Evolutionary conservation across 2,329 filamentous ascomycete species (phyloP).

Genomic region (Fusarium denticulatum): DNA sequence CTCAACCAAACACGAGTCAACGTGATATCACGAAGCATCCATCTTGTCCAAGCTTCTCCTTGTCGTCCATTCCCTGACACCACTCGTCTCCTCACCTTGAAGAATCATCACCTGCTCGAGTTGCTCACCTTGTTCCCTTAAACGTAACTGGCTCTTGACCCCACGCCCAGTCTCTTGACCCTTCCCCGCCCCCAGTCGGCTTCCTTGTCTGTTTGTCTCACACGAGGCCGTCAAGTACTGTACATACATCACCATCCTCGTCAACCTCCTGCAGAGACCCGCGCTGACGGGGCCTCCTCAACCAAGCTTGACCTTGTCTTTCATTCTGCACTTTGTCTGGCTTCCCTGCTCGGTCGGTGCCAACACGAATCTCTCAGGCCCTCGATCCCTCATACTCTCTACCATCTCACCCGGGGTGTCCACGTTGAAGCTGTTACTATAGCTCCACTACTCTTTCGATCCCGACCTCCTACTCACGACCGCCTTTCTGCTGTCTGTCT

Average conservation of each 20-base stretch:
- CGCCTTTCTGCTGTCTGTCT: constrained; percentile 39
- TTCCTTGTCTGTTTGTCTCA: constrained; percentile 22
- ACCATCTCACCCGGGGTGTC: constrained; percentile 31
- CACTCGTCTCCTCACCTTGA: constrained; percentile 45
- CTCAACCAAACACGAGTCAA: constrained; percentile 32
- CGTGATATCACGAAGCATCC: constrained; percentile 28
- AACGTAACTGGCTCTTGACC: constrained; percentile 28
- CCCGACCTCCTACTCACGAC: constrained; percentile 38
- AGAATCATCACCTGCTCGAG: constrained; percentile 34
- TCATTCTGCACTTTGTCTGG: constrained; percentile 21
- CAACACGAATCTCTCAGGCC: constrained; percentile 26
- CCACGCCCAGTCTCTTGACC: constrained; percentile 34
- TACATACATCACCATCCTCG: constrained; percentile 20
- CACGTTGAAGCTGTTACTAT: constrained; percentile 18
- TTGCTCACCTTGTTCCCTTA: constrained; percentile 41
- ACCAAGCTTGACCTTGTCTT: background rate
- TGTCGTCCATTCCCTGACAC: constrained; percentile 25
- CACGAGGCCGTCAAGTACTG: constrained; percentile 24
- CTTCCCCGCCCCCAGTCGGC: constrained; percentile 17
- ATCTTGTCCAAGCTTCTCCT: constrained; percentile 1
- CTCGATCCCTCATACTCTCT: constrained; percentile 28
- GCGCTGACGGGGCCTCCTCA: constrained; percentile 34
- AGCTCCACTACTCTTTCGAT: constrained; percentile 44
- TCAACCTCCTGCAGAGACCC: constrained; percentile 33
- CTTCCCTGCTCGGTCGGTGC: constrained; percentile 16